Conservation (phyloP, 371 early-diverging fungal genomes). For the Mucor saturninus region DNA sequence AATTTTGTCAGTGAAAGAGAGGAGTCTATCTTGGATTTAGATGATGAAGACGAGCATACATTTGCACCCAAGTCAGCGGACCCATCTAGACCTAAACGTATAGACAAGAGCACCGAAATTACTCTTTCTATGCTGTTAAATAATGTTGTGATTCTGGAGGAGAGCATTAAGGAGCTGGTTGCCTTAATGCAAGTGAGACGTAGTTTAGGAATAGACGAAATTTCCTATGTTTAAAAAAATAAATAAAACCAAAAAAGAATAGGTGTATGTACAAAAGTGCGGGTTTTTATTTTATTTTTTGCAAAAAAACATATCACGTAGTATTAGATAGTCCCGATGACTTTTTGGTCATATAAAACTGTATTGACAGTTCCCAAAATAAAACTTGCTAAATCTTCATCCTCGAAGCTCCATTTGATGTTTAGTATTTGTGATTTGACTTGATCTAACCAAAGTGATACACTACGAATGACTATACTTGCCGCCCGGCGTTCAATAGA, state of each 20-base stretch:
- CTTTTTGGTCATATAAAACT: conserved; percentile 13
- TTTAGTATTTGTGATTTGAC: conserved; percentile 4
- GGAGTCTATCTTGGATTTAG: conserved; percentile 42
- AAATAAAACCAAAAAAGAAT: too few relatives aligned
- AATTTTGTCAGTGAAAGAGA: conserved; percentile 58
- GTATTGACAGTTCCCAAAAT: conserved; percentile 32
- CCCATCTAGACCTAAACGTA: conserved; percentile 37
- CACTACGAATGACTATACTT: conserved; percentile 24
- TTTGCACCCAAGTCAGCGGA: conserved; percentile 47
- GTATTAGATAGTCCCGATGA: background rate
- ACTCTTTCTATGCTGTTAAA: conserved; percentile 73
- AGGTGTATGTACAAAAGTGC: too few relatives aligned
- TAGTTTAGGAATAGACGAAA: conserved; percentile 75
- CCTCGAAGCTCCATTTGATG: conserved; percentile 33
- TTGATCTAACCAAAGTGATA: conserved; percentile 17
- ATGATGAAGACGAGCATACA: conserved; percentile 54
- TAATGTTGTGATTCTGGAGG: conserved; percentile 91
- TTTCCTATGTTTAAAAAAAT: conserved; percentile 10
- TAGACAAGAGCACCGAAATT: conserved; percentile 59
- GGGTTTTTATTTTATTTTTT: too few relatives aligned
- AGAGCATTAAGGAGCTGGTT: conserved; percentile 88
- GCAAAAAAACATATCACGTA: too few relatives aligned
- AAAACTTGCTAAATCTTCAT: conserved; percentile 37
- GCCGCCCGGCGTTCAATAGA: conserved; percentile 15
- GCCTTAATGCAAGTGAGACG: conserved; percentile 83